Conservation (phyloP, 192 early-diverging fungal species). For the Lunasporangiospora selenospora region DNA sequence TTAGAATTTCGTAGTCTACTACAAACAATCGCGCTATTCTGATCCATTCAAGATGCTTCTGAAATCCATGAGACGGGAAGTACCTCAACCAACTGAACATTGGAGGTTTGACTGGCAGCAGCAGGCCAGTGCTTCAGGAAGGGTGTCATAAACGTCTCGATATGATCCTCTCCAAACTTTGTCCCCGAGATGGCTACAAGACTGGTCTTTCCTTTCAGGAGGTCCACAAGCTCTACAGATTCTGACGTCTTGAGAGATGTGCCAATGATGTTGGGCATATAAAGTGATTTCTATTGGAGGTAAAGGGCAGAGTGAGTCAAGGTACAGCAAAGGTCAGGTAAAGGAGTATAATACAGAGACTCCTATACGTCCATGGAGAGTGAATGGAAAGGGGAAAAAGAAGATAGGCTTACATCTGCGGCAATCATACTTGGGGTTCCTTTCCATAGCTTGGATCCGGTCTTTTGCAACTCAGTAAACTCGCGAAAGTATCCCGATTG, state of each 20-base stretch:
- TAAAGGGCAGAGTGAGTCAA: neutral
- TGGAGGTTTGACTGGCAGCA: neutral
- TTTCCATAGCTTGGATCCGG: conserved; percentile 57
- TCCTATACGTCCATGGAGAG: neutral
- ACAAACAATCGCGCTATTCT: too few relatives aligned
- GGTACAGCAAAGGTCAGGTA: neutral
- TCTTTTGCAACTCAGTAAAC: conserved; percentile 51
- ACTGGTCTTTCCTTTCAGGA: conserved; percentile 50
- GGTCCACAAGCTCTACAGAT: conserved; percentile 48
- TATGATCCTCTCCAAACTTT: conserved; percentile 59
- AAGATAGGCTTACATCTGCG: conserved; percentile 43
- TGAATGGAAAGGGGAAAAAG: neutral
- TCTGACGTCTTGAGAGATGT: conserved; percentile 48
- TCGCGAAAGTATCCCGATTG: conserved; percentile 28
- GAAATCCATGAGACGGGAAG: neutral
- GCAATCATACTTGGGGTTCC: conserved; percentile 49
- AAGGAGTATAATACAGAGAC: neutral
- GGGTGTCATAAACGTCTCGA: conserved; percentile 52
- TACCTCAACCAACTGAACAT: conserved; percentile 58
- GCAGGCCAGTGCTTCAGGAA: conserved; percentile 50
- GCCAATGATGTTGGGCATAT: conserved; percentile 62
- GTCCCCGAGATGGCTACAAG: conserved; percentile 58
- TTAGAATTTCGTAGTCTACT: neutral
- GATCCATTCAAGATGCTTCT: too few relatives aligned
- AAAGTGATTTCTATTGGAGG: conserved; percentile 50